Evolutionary conservation across 2,329 filamentous ascomycete genomes (phyloP).

Genomic region (Ophiosphaerella narmari): DNA sequence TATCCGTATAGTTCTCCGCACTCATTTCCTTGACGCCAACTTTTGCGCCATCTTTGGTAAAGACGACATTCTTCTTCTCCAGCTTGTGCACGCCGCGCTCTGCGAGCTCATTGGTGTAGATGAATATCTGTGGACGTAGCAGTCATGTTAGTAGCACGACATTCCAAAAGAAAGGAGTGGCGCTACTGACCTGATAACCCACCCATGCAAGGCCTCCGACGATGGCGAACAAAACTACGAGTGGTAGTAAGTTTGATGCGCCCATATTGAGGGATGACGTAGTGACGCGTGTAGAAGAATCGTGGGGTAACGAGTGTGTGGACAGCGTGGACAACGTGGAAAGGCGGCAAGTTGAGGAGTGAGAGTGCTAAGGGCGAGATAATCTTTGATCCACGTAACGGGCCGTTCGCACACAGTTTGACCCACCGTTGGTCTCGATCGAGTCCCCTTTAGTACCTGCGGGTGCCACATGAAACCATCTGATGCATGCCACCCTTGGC

Average conservation of each 20-base stretch:
- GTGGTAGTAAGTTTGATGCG: slow-evolving; percentile 63
- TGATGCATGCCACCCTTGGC: too few relatives aligned
- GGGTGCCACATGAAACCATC: too few relatives aligned
- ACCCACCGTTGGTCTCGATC: too few relatives aligned
- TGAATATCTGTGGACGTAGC: slow-evolving; percentile 58
- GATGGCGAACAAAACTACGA: slow-evolving; percentile 66
- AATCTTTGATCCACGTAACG: too few relatives aligned
- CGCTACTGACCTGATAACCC: slow-evolving; percentile 62
- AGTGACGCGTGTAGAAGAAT: not conserved
- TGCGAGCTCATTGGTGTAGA: slow-evolving; percentile 68
- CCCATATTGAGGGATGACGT: slow-evolving; percentile 32
- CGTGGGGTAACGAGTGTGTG: too few relatives aligned
- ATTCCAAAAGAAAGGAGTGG: not conserved
- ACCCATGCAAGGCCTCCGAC: slow-evolving; percentile 65
- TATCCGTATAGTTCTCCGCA: slow-evolving; percentile 73
- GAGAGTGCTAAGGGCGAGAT: too few relatives aligned
- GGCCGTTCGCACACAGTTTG: too few relatives aligned
- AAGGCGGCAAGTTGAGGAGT: too few relatives aligned
- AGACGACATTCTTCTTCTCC: slow-evolving; percentile 75
- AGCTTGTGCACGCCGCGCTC: slow-evolving; percentile 69
- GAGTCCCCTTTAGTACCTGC: too few relatives aligned
- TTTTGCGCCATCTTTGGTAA: slow-evolving; percentile 74
- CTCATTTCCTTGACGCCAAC: slow-evolving; percentile 72
- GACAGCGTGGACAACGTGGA: too few relatives aligned
- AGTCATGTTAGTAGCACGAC: slow-evolving; percentile 3